These are phyloP conservation scores for Nemania serpens DNA, from an alignment of 2,329 filamentous ascomycete genomes.

Conservation along the genomic window DNA sequence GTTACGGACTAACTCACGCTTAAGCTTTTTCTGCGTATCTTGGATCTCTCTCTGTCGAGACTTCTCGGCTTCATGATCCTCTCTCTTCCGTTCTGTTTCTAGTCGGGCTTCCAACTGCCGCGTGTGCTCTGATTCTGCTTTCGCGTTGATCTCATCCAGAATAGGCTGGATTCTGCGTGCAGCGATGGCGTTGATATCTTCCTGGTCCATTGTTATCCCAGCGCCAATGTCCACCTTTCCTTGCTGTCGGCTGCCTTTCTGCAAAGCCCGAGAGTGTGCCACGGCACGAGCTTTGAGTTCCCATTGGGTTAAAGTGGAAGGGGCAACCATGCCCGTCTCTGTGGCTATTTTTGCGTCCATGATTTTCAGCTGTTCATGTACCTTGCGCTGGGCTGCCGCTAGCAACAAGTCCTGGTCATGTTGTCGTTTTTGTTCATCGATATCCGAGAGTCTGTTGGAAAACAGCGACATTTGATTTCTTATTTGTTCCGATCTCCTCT, in stretches of 20 bases:
- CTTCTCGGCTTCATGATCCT: conserved; percentile 58
- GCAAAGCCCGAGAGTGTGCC: conserved; percentile 67
- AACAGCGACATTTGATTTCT: conserved; percentile 80
- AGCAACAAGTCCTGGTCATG: conserved; percentile 77
- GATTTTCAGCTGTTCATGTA: conserved; percentile 74
- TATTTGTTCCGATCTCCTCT: conserved; percentile 72
- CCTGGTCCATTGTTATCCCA: conserved; percentile 77
- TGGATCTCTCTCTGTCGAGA: conserved; percentile 58
- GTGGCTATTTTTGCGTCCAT: conserved; percentile 83
- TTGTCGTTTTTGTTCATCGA: conserved; percentile 75
- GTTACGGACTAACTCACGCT: conserved; percentile 53
- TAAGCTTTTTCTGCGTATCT: conserved; percentile 58
- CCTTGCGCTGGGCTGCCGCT: conserved; percentile 81
- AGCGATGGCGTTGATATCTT: conserved; percentile 80
- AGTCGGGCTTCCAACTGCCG: conserved; percentile 65
- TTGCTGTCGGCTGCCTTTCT: conserved; percentile 59
- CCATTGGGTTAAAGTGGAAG: conserved; percentile 74
- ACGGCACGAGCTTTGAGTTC: conserved; percentile 74
- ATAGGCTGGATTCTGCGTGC: conserved; percentile 78
- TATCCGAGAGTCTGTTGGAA: conserved; percentile 66
- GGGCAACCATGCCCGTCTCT: conserved; percentile 74
- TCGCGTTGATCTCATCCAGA: conserved; percentile 81
- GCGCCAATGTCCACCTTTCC: conserved; percentile 73
- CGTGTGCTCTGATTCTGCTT: conserved; percentile 73
- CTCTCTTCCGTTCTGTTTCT: conserved; percentile 68